A percentile compares a stretch with the other conserved stretches of the same genome.
Evolutionary conservation across 352 stramenopile species (phyloP).

Genomic region (Globisporangium parvum): DNA sequence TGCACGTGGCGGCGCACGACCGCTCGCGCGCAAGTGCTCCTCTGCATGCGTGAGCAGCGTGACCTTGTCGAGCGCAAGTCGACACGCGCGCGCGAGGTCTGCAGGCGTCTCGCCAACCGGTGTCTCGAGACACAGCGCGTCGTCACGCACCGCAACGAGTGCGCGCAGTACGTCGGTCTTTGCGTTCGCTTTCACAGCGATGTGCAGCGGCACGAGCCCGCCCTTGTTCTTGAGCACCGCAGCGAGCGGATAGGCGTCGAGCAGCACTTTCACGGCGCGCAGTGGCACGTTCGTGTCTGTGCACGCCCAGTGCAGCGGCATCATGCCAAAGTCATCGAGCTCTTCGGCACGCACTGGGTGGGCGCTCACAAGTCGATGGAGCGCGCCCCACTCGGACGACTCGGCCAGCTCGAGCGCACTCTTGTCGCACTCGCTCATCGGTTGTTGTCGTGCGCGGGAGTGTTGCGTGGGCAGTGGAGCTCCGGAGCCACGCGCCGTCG

Average conservation of each 20-base stretch:
- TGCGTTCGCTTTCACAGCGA: constrained; percentile 72
- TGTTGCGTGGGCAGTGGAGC: not conserved
- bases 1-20: constrained; percentile 37
- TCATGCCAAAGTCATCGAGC: constrained; percentile 62
- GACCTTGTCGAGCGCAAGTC: constrained; percentile 45
- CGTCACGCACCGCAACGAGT: constrained; percentile 40
- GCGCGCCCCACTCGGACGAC: constrained; percentile 55
- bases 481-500: not conserved
- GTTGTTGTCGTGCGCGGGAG: not conserved
- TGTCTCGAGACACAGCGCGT: constrained; percentile 59
- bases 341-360: constrained; percentile 11
- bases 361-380: constrained; percentile 50
- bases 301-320: too few relatives aligned
- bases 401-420: constrained; percentile 72
- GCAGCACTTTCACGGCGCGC: constrained; percentile 46
- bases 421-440: constrained; percentile 16
- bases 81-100: constrained; percentile 54
- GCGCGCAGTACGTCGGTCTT: constrained; percentile 57
- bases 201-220: constrained; percentile 71
- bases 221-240: constrained; percentile 70
- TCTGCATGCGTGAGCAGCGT: constrained; percentile 38
- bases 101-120: constrained; percentile 60
- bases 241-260: constrained; percentile 49
- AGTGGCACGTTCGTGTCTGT: too few relatives aligned
- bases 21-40: constrained; percentile 31